Evolutionary conservation across 2,329 filamentous ascomycete species (phyloP).

Genomic region (Metarhizium album): DNA sequence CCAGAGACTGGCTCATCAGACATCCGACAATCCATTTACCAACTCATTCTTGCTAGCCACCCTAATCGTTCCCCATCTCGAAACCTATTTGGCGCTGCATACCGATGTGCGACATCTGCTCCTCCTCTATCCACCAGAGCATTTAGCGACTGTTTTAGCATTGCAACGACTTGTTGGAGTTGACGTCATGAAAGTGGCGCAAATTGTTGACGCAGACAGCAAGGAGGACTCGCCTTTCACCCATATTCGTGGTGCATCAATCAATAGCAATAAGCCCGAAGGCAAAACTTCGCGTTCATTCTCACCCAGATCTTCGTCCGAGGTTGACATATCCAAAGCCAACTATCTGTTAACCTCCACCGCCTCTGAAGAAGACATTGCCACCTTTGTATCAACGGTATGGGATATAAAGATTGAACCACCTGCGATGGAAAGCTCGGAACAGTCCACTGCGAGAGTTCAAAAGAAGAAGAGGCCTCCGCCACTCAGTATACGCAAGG

Average conservation of each 20-base stretch:
- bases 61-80: constrained; percentile 48
- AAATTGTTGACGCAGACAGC: constrained; percentile 38
- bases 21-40: constrained; percentile 42
- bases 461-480: constrained; percentile 14
- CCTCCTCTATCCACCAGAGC: constrained; percentile 46
- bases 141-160: constrained; percentile 45
- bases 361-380: constrained; percentile 43
- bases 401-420: constrained; percentile 28
- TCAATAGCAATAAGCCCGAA: constrained; percentile 15
- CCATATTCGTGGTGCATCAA: constrained; percentile 25
- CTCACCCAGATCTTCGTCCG: constrained; percentile 16
- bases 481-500: constrained; percentile 13
- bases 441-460: constrained; percentile 17
- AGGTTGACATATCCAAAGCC: constrained; percentile 34
- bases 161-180: constrained; percentile 46
- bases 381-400: constrained; percentile 41
- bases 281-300: constrained; percentile 12
- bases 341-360: constrained; percentile 47
- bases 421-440: constrained; percentile 27
- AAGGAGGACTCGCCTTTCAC: constrained; percentile 26
- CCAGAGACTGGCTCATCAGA: constrained; percentile 38
- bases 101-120: constrained; percentile 43
- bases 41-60: constrained; percentile 45
- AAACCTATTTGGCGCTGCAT: constrained; percentile 46
- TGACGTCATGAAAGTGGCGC: constrained; percentile 47